Percentiles rank a stretch among this genome's conserved stretches.
Conservation (phyloP, 2,329 filamentous ascomycete genomes). For the Talaromyces amestolkiae region DNA sequence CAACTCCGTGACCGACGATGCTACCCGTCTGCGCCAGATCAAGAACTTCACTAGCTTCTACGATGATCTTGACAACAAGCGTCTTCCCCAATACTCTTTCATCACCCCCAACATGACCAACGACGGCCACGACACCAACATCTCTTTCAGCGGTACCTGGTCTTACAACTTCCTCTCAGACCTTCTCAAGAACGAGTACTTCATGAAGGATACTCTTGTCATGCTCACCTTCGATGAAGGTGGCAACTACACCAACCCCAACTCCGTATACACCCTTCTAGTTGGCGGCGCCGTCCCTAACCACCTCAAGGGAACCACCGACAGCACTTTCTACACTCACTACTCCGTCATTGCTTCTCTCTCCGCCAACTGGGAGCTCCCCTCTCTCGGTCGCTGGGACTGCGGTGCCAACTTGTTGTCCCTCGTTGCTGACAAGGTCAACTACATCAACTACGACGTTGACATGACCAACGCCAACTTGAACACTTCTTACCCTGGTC, state of each 20-base stretch:
- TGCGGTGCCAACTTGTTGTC: slow-evolving; percentile 67
- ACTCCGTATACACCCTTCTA: slow-evolving; percentile 68
- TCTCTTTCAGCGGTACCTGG: slow-evolving; percentile 69
- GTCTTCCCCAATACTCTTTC: slow-evolving; percentile 66
- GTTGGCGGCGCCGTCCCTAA: slow-evolving; percentile 69
- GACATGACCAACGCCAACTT: slow-evolving; percentile 45
- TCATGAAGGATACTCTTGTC: slow-evolving; percentile 73
- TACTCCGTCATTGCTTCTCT: slow-evolving; percentile 67
- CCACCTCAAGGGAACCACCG: slow-evolving; percentile 64
- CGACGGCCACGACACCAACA: slow-evolving; percentile 72
- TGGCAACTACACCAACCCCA: slow-evolving; percentile 64
- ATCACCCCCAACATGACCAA: slow-evolving; percentile 56
- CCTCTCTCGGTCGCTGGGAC: slow-evolving; percentile 69
- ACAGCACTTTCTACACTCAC: slow-evolving; percentile 69
- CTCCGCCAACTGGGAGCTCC: slow-evolving; percentile 66
- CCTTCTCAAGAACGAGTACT: slow-evolving; percentile 65
- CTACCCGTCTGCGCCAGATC: slow-evolving; percentile 63
- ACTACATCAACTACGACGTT: slow-evolving; percentile 50
- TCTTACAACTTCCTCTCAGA: slow-evolving; percentile 66
- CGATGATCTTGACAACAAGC: slow-evolving; percentile 61
- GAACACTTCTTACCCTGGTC: slow-evolving; percentile 57
- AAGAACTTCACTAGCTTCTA: slow-evolving; percentile 73
- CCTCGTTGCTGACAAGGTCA: slow-evolving; percentile 59
- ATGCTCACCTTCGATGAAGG: slow-evolving; percentile 79
- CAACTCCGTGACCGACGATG: slow-evolving; percentile 60